Evolutionary conservation across 192 early-diverging fungal genomes (phyloP).

Genomic region (Coemansia sp.): DNA sequence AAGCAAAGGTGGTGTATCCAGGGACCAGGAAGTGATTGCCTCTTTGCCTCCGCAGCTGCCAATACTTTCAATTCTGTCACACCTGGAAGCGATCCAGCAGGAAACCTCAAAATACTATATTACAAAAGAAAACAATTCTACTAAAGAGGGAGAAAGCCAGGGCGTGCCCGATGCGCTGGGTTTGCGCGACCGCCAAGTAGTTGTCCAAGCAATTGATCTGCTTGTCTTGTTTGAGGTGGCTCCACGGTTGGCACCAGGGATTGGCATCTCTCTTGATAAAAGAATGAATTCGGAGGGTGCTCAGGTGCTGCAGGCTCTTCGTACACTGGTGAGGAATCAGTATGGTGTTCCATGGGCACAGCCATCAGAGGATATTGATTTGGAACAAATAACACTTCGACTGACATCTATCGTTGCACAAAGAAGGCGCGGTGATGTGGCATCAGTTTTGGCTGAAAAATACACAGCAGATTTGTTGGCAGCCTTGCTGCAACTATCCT

Average conservation of each 20-base stretch:
- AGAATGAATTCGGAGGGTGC: conserved; percentile 52
- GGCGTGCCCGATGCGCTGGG: conserved; percentile 25
- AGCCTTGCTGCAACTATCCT: conserved; percentile 66
- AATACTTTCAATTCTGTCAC: conserved; percentile 6
- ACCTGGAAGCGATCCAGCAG: conserved; percentile 20
- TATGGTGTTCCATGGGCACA: conserved; percentile 27
- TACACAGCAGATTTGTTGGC: conserved; percentile 69
- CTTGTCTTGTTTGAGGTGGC: conserved; percentile 54
- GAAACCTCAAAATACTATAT: conserved; percentile 12
- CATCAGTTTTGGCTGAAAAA: conserved; percentile 57
- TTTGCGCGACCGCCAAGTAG: conserved; percentile 37
- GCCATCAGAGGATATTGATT: neutral
- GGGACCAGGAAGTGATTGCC: conserved; percentile 20
- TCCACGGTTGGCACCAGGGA: conserved; percentile 65
- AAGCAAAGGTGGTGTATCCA: conserved; percentile 42
- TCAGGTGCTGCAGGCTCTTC: conserved; percentile 56
- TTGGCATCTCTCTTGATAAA: conserved; percentile 56
- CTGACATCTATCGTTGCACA: conserved; percentile 19
- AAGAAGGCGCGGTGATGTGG: conserved; percentile 55
- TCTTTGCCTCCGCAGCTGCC: conserved; percentile 12
- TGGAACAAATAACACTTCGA: conserved; percentile 9
- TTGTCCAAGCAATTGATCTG: conserved; percentile 39
- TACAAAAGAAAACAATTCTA: neutral
- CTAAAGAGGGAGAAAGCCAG: neutral
- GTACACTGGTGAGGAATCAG: conserved; percentile 18